phyloP scores from a whole-genome alignment of 2,329 filamentous ascomycete genomes.

The Dactylellina haptotyla region DNA sequence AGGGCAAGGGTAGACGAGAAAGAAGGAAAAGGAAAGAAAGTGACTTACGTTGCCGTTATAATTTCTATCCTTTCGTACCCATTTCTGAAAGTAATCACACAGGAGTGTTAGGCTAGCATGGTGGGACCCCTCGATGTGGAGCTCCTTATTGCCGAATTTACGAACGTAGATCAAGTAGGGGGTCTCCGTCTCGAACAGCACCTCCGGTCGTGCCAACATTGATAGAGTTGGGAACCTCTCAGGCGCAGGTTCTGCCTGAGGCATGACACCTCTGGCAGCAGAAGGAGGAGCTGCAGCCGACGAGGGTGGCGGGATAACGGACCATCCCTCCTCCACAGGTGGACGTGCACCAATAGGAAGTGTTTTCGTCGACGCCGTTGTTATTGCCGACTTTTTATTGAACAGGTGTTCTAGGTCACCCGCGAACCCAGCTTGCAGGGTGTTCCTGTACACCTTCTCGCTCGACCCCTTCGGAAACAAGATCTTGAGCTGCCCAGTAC shows the following conservation, averaged over 20 bases:
- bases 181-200: slow-evolving; percentile 40
- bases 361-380: slow-evolving; percentile 12
- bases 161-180: slow-evolving; percentile 51
- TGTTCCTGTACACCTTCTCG: slow-evolving; percentile 39
- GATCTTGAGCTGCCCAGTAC: slow-evolving; percentile 7
- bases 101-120: slow-evolving; percentile 43
- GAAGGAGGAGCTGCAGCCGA: slow-evolving; percentile 3
- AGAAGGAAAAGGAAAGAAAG: slow-evolving; percentile 5
- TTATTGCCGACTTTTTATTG: slow-evolving; percentile 24
- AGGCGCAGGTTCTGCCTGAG: slow-evolving; percentile 17
- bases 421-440: slow-evolving; percentile 39
- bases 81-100: slow-evolving; percentile 53
- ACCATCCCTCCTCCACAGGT: slow-evolving; percentile 43
- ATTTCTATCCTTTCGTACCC: slow-evolving; percentile 46
- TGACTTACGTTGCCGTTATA: slow-evolving; percentile 49
- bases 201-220: slow-evolving; percentile 29
- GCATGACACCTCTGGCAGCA: slow-evolving; percentile 8
- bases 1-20: neutral
- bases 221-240: slow-evolving; percentile 34
- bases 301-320: slow-evolving; percentile 33
- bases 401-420: slow-evolving; percentile 47
- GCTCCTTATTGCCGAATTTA: slow-evolving; percentile 48
- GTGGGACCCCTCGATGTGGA: slow-evolving; percentile 52
- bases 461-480: slow-evolving; percentile 29
- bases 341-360: slow-evolving; percentile 37